Percentiles rank a stretch among this genome's conserved stretches.
These are phyloP conservation scores for Astragalus glycyphyllos DNA, from an alignment of 306 rosid genomes.

Conservation along the genomic window DNA sequence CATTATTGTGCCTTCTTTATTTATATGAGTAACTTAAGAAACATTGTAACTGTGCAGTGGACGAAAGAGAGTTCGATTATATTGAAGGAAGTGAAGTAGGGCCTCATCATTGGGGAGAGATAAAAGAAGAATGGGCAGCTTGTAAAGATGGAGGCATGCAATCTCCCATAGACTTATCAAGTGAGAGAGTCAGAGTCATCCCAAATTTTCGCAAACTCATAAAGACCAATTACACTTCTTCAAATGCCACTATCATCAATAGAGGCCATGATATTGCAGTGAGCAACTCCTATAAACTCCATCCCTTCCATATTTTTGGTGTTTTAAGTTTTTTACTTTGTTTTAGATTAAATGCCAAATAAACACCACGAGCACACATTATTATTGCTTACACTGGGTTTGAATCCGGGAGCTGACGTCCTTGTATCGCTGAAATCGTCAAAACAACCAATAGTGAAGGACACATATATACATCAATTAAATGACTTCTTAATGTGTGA, in stretches of 20 bases:
- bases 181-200: conserved; percentile 28
- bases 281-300: too few species aligned
- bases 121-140: conserved; percentile 35
- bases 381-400: too few species aligned
- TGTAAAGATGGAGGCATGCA: conserved; percentile 37
- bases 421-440: too few species aligned
- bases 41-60: conserved; percentile 1
- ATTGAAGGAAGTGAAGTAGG: conserved; percentile 35
- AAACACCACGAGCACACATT: too few species aligned
- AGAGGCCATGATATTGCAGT: conserved; percentile 46
- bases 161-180: conserved; percentile 38
- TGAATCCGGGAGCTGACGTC: too few species aligned
- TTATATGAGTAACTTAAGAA: neutral
- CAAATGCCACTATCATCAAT: conserved; percentile 33
- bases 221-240: conserved; percentile 4
- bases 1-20: neutral
- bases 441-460: too few species aligned
- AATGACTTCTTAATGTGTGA: too few species aligned
- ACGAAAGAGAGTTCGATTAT: conserved; percentile 37
- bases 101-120: conserved; percentile 30
- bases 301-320: too few species aligned
- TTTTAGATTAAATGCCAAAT: too few species aligned
- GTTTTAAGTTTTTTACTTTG: neutral
- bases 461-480: too few species aligned
- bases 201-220: neutral